phyloP scores from a whole-genome alignment of 345 rosid genomes.

The Aquilaria sinensis region DNA sequence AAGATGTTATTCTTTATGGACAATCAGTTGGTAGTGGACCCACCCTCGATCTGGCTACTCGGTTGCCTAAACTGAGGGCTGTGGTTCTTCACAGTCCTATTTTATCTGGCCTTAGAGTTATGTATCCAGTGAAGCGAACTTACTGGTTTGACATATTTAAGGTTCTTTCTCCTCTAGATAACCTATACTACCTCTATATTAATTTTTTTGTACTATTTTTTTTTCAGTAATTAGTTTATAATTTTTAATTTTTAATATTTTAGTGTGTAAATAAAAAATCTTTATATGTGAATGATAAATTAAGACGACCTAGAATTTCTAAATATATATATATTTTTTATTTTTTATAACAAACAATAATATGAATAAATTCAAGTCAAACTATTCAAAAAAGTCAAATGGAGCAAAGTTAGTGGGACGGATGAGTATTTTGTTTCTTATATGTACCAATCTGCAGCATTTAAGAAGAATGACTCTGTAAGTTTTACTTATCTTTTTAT shows the following conservation, averaged over 20 bases:
- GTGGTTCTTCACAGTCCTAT: conserved; percentile 97
- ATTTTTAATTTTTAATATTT: no score
- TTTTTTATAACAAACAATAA: background rate
- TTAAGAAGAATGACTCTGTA: background rate
- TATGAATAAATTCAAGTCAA: background rate
- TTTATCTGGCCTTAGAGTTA: conserved; percentile 82
- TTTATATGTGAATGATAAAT: no score
- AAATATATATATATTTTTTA: no score
- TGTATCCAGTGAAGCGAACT: conserved; percentile 85
- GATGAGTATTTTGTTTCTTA: background rate
- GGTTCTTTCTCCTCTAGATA: conserved; percentile 24
- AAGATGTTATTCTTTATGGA: conserved; percentile 82
- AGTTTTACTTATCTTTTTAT: conserved; percentile 13
- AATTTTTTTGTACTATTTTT: no score
- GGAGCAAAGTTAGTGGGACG: no score
- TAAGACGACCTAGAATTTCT: no score
- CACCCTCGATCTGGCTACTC: conserved; percentile 74
- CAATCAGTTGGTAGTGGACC: conserved; percentile 98
- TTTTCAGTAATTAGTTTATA: no score
- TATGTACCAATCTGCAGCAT: background rate
- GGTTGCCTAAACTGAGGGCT: conserved; percentile 64
- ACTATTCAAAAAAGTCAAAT: no score
- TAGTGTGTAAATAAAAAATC: no score
- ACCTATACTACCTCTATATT: background rate
- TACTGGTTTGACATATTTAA: conserved; percentile 97